Evolutionary conservation across 352 stramenopile species (phyloP).

Genomic region (Globisporangium takayamanum): DNA sequence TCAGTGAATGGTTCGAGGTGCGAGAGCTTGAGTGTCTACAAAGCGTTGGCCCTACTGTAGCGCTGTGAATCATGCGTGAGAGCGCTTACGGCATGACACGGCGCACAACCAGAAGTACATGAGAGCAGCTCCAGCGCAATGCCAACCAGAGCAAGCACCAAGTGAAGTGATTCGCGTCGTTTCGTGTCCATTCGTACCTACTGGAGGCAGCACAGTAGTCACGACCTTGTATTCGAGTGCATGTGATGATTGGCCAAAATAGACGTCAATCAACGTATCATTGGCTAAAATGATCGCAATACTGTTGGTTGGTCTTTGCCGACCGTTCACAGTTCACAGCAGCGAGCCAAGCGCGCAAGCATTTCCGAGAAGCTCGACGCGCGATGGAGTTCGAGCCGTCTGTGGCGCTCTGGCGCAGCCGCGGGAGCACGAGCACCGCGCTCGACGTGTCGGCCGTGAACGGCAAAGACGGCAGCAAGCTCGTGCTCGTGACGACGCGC

Average conservation of each 20-base stretch:
- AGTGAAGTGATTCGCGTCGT: not conserved
- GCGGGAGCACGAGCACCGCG: constrained; percentile 31
- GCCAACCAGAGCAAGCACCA: not conserved
- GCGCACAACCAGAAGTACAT: too few relatives aligned
- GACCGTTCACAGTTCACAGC: constrained; percentile 2
- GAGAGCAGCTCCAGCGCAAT: too few relatives aligned
- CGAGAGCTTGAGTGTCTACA: too few relatives aligned
- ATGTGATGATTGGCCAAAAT: not conserved
- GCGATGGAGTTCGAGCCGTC: constrained; percentile 68
- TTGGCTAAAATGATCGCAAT: too few relatives aligned
- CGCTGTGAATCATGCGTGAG: too few relatives aligned
- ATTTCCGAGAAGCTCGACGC: not conserved
- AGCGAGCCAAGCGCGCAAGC: not conserved
- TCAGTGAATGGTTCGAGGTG: too few relatives aligned
- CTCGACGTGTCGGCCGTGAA: constrained; percentile 34
- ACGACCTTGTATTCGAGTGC: not conserved
- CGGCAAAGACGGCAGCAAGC: constrained; percentile 43
- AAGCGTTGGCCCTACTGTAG: too few relatives aligned
- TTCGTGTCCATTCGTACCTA: not conserved
- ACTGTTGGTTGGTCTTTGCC: constrained; percentile 23
- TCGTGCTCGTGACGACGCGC: constrained; percentile 55
- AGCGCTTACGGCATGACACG: too few relatives aligned
- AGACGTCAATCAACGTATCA: too few relatives aligned
- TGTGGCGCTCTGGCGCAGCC: constrained; percentile 57
- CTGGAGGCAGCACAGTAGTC: not conserved